Conservation (phyloP, 345 rosid species). For the Noccaea bulbosa region DNA sequence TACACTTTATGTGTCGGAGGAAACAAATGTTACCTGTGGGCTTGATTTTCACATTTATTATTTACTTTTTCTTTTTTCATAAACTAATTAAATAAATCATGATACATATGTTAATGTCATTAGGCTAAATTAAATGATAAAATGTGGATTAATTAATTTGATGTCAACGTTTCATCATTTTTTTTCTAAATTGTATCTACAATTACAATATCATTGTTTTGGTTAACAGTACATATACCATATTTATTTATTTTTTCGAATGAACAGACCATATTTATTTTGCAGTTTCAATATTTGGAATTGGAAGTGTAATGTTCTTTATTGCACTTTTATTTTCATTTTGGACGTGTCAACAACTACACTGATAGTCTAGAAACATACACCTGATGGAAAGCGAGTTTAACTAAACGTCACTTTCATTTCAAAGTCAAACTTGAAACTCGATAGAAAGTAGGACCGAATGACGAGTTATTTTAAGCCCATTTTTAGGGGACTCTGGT, state of each 20-base stretch:
- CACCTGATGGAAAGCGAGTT: neutral
- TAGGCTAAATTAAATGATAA: neutral
- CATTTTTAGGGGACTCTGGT: neutral
- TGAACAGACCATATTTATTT: neutral
- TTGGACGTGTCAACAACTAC: neutral
- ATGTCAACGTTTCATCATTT: neutral
- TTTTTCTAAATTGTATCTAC: neutral
- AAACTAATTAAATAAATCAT: neutral
- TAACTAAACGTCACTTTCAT: neutral
- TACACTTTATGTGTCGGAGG: neutral
- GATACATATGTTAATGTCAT: neutral
- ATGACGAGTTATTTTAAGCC: neutral
- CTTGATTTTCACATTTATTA: neutral
- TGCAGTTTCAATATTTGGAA: too few species aligned
- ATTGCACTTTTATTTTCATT: neutral
- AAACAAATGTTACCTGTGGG: constrained; percentile 8
- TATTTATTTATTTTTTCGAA: neutral
- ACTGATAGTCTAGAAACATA: neutral
- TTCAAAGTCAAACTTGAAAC: neutral
- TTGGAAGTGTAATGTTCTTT: neutral
- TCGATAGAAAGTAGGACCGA: neutral
- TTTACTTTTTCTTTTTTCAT: neutral
- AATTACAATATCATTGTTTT: neutral
- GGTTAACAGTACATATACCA: neutral
- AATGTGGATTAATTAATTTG: neutral